A percentile compares a stretch with the other conserved stretches of the same genome.
phyloP scores from a whole-genome alignment of 306 rosid genomes.

The Trichosanthes truncata region DNA sequence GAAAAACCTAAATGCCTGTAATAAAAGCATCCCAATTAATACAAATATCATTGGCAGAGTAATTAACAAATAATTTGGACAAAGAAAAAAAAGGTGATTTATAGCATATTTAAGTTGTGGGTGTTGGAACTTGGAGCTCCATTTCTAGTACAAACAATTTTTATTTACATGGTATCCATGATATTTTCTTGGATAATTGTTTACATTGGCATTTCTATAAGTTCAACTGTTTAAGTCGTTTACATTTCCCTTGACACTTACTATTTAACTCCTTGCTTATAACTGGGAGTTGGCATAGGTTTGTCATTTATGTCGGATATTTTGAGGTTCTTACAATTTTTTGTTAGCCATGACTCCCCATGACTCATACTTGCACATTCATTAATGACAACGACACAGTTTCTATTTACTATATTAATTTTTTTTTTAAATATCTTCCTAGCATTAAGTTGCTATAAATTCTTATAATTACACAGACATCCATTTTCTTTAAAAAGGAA shows the following conservation, averaged over 20 bases:
- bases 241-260: background rate
- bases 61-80: background rate
- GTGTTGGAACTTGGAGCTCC: background rate
- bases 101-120: background rate
- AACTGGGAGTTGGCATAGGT: background rate
- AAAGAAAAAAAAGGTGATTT: background rate
- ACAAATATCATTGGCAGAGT: background rate
- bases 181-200: background rate
- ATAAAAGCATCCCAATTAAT: background rate
- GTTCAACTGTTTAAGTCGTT: background rate
- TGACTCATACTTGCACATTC: background rate
- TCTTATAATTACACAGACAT: background rate
- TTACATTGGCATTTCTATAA: background rate
- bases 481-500: background rate
- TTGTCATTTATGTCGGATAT: background rate
- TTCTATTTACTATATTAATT: background rate
- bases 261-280: background rate
- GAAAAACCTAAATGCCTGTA: background rate
- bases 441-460: constrained; percentile 2
- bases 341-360: background rate
- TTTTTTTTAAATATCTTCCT: background rate
- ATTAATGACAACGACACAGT: background rate
- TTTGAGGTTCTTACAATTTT: background rate
- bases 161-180: background rate
- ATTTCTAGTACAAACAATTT: background rate